Evolutionary conservation across 352 stramenopile species (phyloP).

Genomic region (Phytophthora boehmeriae): DNA sequence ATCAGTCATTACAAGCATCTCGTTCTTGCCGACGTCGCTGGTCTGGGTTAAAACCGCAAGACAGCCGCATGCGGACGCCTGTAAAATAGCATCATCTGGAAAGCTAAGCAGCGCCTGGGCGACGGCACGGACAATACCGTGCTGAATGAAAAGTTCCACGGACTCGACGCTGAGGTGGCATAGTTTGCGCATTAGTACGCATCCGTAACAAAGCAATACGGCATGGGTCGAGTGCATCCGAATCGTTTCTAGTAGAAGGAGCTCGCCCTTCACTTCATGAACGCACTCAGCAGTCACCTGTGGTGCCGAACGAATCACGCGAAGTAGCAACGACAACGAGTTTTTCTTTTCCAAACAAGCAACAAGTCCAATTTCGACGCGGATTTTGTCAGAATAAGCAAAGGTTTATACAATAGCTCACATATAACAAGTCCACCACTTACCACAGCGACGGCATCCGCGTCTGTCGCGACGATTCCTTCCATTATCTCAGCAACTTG

Average conservation of each 20-base stretch:
- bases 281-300: conserved; percentile 75
- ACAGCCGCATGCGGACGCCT: conserved; percentile 68
- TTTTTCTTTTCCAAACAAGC: conserved; percentile 61
- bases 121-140: conserved; percentile 58
- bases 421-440: conserved; percentile 18
- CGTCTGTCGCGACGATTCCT: conserved; percentile 38
- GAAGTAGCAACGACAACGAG: conserved; percentile 58
- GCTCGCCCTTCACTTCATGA: conserved; percentile 60
- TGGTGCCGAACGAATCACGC: conserved; percentile 61
- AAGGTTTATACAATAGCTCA: too few species aligned
- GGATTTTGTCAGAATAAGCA: background rate
- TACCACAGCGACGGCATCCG: conserved; percentile 55
- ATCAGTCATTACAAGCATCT: conserved; percentile 52
- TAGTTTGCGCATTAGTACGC: conserved; percentile 76
- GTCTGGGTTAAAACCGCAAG: conserved; percentile 64
- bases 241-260: conserved; percentile 62
- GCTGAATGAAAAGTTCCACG: conserved; percentile 64
- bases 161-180: conserved; percentile 73
- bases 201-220: conserved; percentile 79
- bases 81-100: conserved; percentile 69
- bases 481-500: conserved; percentile 60
- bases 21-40: conserved; percentile 62
- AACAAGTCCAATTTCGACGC: background rate
- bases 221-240: conserved; percentile 59
- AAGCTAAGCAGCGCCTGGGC: conserved; percentile 56